Conservation (phyloP, 495 filamentous ascomycete genomes). For the Penicillium robsamsonii region DNA sequence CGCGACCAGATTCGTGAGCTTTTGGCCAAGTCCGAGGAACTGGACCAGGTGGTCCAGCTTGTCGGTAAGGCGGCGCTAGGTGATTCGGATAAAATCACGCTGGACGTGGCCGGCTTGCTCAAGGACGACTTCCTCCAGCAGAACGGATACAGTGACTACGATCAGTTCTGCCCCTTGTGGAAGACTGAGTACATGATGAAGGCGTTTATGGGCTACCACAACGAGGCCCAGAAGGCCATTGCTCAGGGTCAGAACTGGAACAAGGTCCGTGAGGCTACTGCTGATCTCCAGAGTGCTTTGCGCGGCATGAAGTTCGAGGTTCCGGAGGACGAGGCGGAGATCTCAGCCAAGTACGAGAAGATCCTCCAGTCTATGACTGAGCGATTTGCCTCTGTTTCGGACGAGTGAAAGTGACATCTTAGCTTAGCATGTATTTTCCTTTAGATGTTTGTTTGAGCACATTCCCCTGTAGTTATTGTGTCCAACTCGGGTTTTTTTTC, state of each 20-base stretch:
- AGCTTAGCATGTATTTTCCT: slow-evolving; percentile 26
- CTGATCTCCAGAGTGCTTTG: slow-evolving; percentile 77
- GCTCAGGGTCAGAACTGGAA: slow-evolving; percentile 84
- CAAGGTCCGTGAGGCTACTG: slow-evolving; percentile 87
- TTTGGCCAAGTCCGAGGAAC: slow-evolving; percentile 88
- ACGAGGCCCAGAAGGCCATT: slow-evolving; percentile 94
- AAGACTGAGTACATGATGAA: slow-evolving; percentile 99
- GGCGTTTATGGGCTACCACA: slow-evolving; percentile 94
- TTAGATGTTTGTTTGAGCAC: slow-evolving; percentile 29
- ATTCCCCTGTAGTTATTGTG: slow-evolving; percentile 46
- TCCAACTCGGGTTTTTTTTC: slow-evolving; percentile 11
- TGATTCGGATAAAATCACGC: slow-evolving; percentile 96
- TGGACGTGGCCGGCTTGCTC: slow-evolving; percentile 85
- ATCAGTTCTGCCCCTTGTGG: slow-evolving; percentile 98
- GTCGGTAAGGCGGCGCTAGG: slow-evolving; percentile 96
- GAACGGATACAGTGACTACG: slow-evolving; percentile 98
- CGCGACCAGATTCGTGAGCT: slow-evolving; percentile 91
- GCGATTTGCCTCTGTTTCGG: slow-evolving; percentile 89
- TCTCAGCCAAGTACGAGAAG: slow-evolving; percentile 89
- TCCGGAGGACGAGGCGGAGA: slow-evolving; percentile 68
- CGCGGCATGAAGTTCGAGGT: slow-evolving; percentile 96
- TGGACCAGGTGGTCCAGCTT: slow-evolving; percentile 98
- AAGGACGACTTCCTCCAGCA: slow-evolving; percentile 99
- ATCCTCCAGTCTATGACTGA: slow-evolving; percentile 88
- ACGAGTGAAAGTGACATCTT: slow-evolving; percentile 64